phyloP scores from a whole-genome alignment of 31 red algal genomes.

The Porphyra umbilicalis region DNA sequence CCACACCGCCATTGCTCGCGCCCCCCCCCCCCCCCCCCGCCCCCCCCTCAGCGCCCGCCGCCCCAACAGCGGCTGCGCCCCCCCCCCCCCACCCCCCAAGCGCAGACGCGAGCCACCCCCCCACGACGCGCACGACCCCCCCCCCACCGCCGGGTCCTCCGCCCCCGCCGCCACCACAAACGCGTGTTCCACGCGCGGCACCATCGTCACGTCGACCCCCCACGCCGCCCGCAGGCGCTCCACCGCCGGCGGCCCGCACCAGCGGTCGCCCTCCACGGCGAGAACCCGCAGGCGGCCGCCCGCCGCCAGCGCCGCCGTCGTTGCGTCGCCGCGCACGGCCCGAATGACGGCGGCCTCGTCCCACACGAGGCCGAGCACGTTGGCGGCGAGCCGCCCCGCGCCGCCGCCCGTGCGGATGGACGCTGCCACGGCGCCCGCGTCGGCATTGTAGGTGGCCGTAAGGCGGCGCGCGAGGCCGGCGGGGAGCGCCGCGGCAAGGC shows the following conservation, averaged over 20 bases:
- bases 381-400: conserved; percentile 22
- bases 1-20: too few relatives aligned
- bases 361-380: conserved; percentile 31
- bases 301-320: conserved; percentile 3
- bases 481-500: conserved; percentile 19
- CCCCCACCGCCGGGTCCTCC: background rate
- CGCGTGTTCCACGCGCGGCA: background rate
- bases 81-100: background rate
- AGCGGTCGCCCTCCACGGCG: conserved; percentile 31
- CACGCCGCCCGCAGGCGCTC: conserved; percentile 20
- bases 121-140: background rate
- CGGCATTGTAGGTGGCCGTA: conserved; percentile 13
- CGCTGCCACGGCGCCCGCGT: conserved; percentile 8
- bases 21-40: too few relatives aligned
- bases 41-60: background rate
- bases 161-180: background rate
- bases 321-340: background rate
- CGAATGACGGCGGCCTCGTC: conserved; percentile 42
- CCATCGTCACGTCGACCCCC: background rate
- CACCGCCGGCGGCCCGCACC: conserved; percentile 30
- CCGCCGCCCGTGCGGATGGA: conserved; percentile 24
- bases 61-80: background rate
- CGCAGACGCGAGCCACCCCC: background rate
- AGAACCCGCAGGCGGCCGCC: conserved; percentile 5
- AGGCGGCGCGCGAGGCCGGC: conserved; percentile 15